These are phyloP conservation scores for Ustilago loliicola DNA, from an alignment of 1,284 basidiomycete genomes.

Conservation along the genomic window DNA sequence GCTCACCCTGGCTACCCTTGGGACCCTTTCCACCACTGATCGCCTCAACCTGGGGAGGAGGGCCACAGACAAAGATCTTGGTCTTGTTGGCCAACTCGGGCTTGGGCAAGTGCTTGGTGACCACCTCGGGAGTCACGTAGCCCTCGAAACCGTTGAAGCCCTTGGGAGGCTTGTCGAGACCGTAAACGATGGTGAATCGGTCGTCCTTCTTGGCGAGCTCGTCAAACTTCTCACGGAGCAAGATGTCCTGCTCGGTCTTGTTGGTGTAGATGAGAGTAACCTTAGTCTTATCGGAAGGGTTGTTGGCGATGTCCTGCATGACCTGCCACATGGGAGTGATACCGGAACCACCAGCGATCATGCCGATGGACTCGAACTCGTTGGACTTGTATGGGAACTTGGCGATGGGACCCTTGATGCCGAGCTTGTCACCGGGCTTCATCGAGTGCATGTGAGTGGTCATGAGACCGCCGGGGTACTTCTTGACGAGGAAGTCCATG, in stretches of 20 bases:
- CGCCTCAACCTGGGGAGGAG: conserved; percentile 65
- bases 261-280: conserved; percentile 94
- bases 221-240: conserved; percentile 86
- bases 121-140: conserved; percentile 78
- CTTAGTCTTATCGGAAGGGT: conserved; percentile 89
- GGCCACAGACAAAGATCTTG: conserved; percentile 89
- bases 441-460: conserved; percentile 72
- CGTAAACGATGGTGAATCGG: conserved; percentile 84
- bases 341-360: conserved; percentile 90
- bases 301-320: conserved; percentile 69
- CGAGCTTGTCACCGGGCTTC: conserved; percentile 84
- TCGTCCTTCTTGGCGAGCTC: conserved; percentile 63
- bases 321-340: conserved; percentile 73
- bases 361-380: conserved; percentile 79
- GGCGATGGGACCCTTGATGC: conserved; percentile 79
- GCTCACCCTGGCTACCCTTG: conserved; percentile 66
- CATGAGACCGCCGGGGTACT: conserved; percentile 70
- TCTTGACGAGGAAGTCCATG: conserved; percentile 83
- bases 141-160: conserved; percentile 75
- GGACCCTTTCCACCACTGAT: conserved; percentile 67
- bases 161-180: conserved; percentile 81
- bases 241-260: conserved; percentile 89
- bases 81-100: conserved; percentile 81
- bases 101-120: conserved; percentile 79
- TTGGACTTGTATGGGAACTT: conserved; percentile 70